Evolutionary conservation across 2,329 filamentous ascomycete species (phyloP), one percentile per base, ranked within the genome.

Genomic region (Pseudogymnoascus sp.): DNA sequence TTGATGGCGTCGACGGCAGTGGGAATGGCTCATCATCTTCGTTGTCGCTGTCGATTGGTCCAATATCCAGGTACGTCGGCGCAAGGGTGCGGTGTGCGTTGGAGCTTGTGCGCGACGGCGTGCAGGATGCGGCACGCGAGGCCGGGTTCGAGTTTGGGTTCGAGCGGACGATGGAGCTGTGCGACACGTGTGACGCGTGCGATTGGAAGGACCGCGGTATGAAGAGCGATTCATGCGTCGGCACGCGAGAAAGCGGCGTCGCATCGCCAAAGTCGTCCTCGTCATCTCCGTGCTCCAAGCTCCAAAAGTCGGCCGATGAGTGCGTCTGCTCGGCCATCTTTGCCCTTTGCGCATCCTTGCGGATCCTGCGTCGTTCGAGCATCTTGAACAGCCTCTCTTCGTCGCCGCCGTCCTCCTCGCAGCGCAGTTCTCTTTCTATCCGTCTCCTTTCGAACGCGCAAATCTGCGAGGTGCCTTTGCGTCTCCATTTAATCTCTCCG

Each of bases 401-500:
- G 84, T 83, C 64, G 78, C 76, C 68, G 37, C 79, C 79, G 66
- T 81, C 79, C n/a, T 78, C 74, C 64, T 86, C 79, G 60, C 83
- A 83, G 34, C 77, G 78, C 71, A 84, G 82, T 69, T 91, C 88
- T 59, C 84, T 84, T 71, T 95, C 88, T 66, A 94, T 83, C 61
- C 92, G 84, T 62, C 85, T 81, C 67, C 90, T 89, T 72, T 99
- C 94, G 68, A 91, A 87, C 32, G 86, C 79, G 67, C 90, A 90
- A 65, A 97, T 89, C 69, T 91, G 89, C 61, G 87, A 88, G 6
- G 91, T 79, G 5, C 91, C 93, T 75, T 92, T 91, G 72, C 89
- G 93, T 60, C 94, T 85, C 94, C 94, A 99, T 57, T 91, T 83
- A 62, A 99, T 90, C 75, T 99, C 94, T 59, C 94, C 93, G 39